phyloP scores from a whole-genome alignment of 148 eudicot genomes.

The Talinum fruticosum region DNA sequence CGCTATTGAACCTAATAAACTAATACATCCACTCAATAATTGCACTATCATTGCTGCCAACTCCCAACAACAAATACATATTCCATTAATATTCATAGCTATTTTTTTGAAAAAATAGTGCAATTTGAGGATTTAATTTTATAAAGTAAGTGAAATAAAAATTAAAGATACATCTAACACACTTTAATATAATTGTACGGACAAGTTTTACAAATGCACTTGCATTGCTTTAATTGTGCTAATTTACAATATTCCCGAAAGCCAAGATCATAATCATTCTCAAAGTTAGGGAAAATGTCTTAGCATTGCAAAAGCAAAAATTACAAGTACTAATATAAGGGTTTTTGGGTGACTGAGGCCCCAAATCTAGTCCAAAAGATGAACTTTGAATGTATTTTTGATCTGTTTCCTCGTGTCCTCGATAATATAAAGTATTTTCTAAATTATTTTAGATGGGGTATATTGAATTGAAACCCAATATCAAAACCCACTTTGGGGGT shows the following conservation, averaged over 20 bases:
- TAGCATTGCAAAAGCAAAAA: slow-evolving; percentile 4
- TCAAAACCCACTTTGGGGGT: background rate
- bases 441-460: background rate
- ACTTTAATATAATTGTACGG: slow-evolving; percentile 5
- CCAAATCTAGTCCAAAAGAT: slow-evolving; percentile 15
- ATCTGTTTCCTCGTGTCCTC: background rate
- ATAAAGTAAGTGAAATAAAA: no score
- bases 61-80: no score
- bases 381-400: background rate
- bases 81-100: no score
- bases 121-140: no score
- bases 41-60: no score
- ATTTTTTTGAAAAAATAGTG: no score
- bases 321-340: background rate
- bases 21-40: no score
- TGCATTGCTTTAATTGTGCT: slow-evolving; percentile 6
- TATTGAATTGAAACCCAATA: background rate
- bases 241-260: background rate
- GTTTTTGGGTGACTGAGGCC: background rate
- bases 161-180: no score
- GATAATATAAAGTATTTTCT: background rate
- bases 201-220: no score
- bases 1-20: no score
- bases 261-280: slow-evolving; percentile 18
- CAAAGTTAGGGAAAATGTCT: slow-evolving; percentile 19